Conservation (phyloP, 1,284 basidiomycete genomes). For the Fomitopsis pinicola region DNA sequence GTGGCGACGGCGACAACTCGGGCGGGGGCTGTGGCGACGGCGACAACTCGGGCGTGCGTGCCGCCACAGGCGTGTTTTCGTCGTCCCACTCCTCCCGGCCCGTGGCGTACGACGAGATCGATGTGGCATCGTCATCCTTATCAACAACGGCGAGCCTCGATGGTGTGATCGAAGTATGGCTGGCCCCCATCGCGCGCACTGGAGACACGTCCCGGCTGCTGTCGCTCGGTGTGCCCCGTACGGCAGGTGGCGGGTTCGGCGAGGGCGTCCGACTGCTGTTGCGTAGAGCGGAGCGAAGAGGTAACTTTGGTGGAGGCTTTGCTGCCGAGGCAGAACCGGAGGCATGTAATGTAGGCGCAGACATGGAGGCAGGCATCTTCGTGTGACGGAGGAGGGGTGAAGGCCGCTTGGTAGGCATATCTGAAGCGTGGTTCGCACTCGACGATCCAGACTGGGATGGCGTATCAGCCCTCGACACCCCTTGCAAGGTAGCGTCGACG, state of each 20-base stretch:
- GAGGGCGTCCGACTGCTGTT: conserved; percentile 46
- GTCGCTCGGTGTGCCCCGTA: neutral
- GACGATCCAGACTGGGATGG: neutral
- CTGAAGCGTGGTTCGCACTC: neutral
- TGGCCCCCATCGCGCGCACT: neutral
- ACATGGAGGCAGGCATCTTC: conserved; percentile 16
- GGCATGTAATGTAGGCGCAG: conserved; percentile 16
- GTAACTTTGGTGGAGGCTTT: conserved; percentile 32
- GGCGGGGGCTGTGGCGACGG: conserved; percentile 18
- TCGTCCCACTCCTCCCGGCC: conserved; percentile 45
- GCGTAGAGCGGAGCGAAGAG: conserved; percentile 61
- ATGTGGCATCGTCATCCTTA: conserved; percentile 33
- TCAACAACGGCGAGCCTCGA: neutral
- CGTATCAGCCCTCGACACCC: neutral
- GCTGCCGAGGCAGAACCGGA: conserved; percentile 3
- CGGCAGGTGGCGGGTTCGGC: conserved; percentile 57
- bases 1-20: conserved; percentile 11
- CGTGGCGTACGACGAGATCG: conserved; percentile 59
- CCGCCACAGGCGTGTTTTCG: conserved; percentile 6
- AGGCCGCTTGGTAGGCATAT: neutral
- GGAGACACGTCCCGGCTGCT: neutral
- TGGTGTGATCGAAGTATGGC: neutral
- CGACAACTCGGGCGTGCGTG: conserved; percentile 1
- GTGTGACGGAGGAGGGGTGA: neutral
- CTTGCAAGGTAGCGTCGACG: conserved; percentile 11